These are phyloP conservation scores for Viola odorata DNA, from an alignment of 345 rosid genomes.

Conservation along the genomic window DNA sequence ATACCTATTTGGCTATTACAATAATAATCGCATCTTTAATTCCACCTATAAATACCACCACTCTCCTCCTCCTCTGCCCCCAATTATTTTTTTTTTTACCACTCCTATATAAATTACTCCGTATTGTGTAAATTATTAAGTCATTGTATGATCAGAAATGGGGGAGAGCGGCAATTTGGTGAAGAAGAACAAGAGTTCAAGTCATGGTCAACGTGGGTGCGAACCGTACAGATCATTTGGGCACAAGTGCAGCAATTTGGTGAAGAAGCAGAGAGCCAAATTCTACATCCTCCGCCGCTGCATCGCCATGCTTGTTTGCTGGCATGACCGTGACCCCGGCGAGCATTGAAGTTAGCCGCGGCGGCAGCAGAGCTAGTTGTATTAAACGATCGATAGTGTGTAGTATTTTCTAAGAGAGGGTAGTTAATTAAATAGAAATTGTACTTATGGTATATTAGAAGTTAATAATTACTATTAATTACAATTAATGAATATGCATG, in stretches of 20 bases:
- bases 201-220: slow-evolving; percentile 22
- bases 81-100: background rate
- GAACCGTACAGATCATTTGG: slow-evolving; percentile 53
- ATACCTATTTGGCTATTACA: background rate
- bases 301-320: slow-evolving; percentile 68
- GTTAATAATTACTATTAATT: too few species aligned
- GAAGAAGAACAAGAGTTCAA: slow-evolving; percentile 18
- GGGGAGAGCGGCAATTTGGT: slow-evolving; percentile 11
- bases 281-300: slow-evolving; percentile 81
- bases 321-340: slow-evolving; percentile 40
- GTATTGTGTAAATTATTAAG: too few species aligned
- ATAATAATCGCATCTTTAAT: too few species aligned
- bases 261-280: slow-evolving; percentile 70
- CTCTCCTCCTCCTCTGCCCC: background rate
- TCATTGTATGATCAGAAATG: background rate
- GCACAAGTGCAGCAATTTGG: slow-evolving; percentile 66
- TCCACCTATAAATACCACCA: slow-evolving; percentile 15
- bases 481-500: too few species aligned
- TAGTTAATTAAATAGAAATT: slow-evolving; percentile 14
- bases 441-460: too few species aligned
- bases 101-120: slow-evolving; percentile 7
- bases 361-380: too few species aligned
- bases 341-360: background rate
- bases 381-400: too few species aligned
- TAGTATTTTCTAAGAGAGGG: background rate